Conservation (phyloP, 2,329 filamentous ascomycete genomes). For the Phaeoacremonium minimum region DNA sequence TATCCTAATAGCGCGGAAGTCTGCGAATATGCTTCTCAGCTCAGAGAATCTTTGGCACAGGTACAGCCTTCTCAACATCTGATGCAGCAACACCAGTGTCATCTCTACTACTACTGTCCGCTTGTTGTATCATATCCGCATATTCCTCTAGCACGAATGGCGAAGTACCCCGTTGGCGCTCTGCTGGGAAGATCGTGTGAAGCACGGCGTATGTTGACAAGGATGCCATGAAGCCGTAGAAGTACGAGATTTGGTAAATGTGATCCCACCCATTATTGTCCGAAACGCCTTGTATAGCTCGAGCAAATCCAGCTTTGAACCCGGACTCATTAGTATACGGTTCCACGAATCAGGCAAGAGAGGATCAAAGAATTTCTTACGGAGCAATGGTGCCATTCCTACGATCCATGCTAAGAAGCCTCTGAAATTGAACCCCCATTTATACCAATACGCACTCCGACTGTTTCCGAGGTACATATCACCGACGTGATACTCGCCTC, state of each 20-base stretch:
- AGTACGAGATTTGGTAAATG: slow-evolving; percentile 20
- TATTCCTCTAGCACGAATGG: slow-evolving; percentile 20
- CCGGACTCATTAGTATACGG: background rate
- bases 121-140: slow-evolving; percentile 10
- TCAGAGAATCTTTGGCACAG: no score
- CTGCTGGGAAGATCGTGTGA: slow-evolving; percentile 14
- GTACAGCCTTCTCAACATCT: no score
- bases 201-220: slow-evolving; percentile 15
- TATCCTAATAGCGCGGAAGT: no score
- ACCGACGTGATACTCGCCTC: slow-evolving; percentile 31
- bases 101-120: no score
- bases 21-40: no score
- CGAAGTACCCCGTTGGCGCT: slow-evolving; percentile 17
- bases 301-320: slow-evolving; percentile 17
- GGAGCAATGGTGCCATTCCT: slow-evolving; percentile 25
- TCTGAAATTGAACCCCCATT: slow-evolving; percentile 37
- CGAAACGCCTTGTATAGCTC: slow-evolving; percentile 13
- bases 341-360: background rate
- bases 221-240: slow-evolving; percentile 21
- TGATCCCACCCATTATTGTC: slow-evolving; percentile 22
- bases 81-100: no score
- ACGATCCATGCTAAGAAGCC: slow-evolving; percentile 33
- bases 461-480: slow-evolving; percentile 34
- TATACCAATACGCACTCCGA: slow-evolving; percentile 36
- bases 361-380: slow-evolving; percentile 10